Evolutionary conservation across 2,329 filamentous ascomycete genomes (phyloP), one percentile per base, ranked within the genome.

Genomic region (Aspergillus brunneoviolaceus): DNA sequence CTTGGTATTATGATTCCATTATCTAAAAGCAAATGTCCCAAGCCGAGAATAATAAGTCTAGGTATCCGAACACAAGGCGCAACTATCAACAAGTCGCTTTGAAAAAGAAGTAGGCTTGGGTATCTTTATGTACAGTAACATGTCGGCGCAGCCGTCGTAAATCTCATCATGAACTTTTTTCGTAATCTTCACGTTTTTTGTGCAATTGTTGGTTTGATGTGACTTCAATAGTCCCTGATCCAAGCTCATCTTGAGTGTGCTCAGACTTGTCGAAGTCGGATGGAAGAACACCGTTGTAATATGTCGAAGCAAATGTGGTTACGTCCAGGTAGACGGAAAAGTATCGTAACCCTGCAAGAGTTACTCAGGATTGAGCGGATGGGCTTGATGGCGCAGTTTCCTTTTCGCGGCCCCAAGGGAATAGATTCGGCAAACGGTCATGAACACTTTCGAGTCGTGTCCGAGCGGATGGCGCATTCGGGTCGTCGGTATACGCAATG

Each of bases 401-500:
- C 50, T 74, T 73, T 50, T 67, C 63, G 6, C 69, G 71, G 16
- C 49, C 51, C 70, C 72, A 73, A 10, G 73, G 69, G 7, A 72
- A 60, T 25, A 73, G 50, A 19, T 60, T 67, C 9, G 71, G 69
- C 2, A 73, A 29, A 27, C 65, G 67, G 25, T 66, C 72, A 51
- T 75, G 72, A 5, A 77, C 68, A 0, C 76, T 76, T 49, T 71
- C 70, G 29, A 78, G 71, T 23, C 76, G 72, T 12, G 76, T 78
- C 19, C 69, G 70, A 4, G 74, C 72, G 11, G 69, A 72, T 4
- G 74, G 72, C 4, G 71, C 75, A 19, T 66, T 63, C 51, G 76
- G 72, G 45, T 77, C 74, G 58, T 79, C 76, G 6, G 71, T 72
- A 60, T 71, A 79, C 2, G 65, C 75, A 52, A 74, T 72, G 9